These are phyloP conservation scores for Camelina laxa DNA, from an alignment of 345 rosid species.

Conservation along the genomic window DNA sequence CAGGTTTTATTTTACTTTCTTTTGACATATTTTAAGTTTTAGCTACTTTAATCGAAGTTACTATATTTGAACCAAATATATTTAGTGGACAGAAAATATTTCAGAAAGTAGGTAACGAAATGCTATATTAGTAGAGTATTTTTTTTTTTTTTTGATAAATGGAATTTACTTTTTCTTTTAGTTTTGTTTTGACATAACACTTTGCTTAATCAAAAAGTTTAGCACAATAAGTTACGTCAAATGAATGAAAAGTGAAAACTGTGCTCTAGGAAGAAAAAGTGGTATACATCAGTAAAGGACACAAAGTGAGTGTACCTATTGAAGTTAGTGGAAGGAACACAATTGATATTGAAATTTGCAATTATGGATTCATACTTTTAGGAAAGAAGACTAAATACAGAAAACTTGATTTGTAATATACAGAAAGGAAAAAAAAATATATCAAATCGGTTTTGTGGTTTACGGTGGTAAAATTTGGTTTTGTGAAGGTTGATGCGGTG, in stretches of 20 bases:
- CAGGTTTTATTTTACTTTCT: slow-evolving; percentile 54
- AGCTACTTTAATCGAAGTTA: background rate
- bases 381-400: background rate
- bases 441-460: background rate
- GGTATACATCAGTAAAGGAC: background rate
- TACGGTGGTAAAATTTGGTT: background rate
- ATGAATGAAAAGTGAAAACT: slow-evolving; percentile 3
- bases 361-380: background rate
- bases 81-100: background rate
- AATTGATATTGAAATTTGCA: slow-evolving; percentile 1
- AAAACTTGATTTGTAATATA: slow-evolving; percentile 13
- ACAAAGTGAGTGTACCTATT: background rate
- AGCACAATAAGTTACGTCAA: background rate
- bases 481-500: slow-evolving; percentile 77
- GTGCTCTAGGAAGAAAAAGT: background rate
- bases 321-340: slow-evolving; percentile 11
- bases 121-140: background rate
- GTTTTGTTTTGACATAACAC: background rate
- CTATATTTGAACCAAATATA: background rate
- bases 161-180: background rate
- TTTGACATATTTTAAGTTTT: background rate
- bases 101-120: background rate
- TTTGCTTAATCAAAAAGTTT: background rate
- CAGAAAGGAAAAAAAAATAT: background rate
- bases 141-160: background rate